Evolutionary conservation across 2,329 filamentous ascomycete species (phyloP), one percentile per base, ranked within the genome.

Genomic region (Botrytis medusae): DNA sequence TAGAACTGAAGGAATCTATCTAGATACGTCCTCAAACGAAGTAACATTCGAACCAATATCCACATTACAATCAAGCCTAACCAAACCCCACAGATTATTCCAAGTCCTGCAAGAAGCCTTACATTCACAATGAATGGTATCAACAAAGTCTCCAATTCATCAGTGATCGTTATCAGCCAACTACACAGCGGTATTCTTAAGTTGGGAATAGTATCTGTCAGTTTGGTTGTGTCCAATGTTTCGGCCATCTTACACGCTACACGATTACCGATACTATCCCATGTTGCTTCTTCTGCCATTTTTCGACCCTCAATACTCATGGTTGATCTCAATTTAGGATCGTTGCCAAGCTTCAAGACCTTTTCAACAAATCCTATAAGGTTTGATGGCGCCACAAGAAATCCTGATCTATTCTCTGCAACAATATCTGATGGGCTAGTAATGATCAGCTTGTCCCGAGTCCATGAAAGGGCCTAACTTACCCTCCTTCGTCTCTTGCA

Each of bases 241-340:
- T 87, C 85, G 4, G 85, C 83, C 82, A 92, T 88, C 73, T 88
- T 86, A 86, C 88, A 89, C 4, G 91, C 91, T 1, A 92, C 90
- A 67, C 87, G 88, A 77, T 91, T 91, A 82, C 91, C 91, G 81
- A 92, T 91, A 82, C 87, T 90, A 74, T 92, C 89, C 91, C 91
- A 93, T 0, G 89, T 92, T 4, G 88, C 90, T 67, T 89, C 85
- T 74, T 87, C 87, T 0, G 90, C 91, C 74, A 89, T 87, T 32
- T 80, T 79, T 70, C 90, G 85, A 1, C 89, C 86, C 14, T 84
- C 82, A 0, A 74, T 73, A 2, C 83, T 82, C 82, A 92, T 87
- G 1, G 76, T 79, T 8, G 77, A 69, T 12, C 88, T 84, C 25
- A 88, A 80, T 0, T 75, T 72, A 0, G 79, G 64, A 74, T 91